Conservation (phyloP, 768 basidiomycete species). For the Fomitopsis serialis region DNA sequence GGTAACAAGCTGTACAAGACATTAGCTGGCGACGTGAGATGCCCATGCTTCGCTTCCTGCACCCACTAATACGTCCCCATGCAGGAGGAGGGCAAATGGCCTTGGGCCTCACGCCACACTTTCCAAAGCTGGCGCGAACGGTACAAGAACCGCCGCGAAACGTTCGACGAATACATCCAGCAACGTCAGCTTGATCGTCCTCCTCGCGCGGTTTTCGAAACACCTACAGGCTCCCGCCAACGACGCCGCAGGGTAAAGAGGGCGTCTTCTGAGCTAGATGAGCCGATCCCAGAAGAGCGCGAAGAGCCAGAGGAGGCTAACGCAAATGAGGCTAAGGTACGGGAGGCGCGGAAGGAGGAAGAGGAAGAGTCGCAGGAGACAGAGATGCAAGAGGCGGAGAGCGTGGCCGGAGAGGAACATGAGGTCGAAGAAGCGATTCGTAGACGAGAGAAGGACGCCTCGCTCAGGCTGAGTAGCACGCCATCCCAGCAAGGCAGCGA, state of each 20-base stretch:
- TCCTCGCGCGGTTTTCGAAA: not conserved
- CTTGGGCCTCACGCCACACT: constrained; percentile 74
- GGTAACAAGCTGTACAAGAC: constrained; percentile 5
- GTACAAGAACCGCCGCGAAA: constrained; percentile 68
- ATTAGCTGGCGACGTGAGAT: constrained; percentile 1
- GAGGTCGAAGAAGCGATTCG: no score
- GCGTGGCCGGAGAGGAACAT: not conserved
- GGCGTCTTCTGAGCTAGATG: not conserved
- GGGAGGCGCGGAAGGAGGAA: no score
- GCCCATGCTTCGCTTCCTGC: no score
- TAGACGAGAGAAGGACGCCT: not conserved
- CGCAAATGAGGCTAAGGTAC: no score
- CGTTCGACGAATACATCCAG: constrained; percentile 55
- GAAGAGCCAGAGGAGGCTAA: not conserved
- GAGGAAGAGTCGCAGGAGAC: not conserved
- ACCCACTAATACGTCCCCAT: no score
- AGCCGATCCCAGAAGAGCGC: not conserved
- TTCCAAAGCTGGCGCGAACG: constrained; percentile 85
- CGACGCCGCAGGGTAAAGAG: not conserved
- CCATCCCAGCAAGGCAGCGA: not conserved
- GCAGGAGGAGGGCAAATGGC: constrained; percentile 39
- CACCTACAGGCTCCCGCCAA: not conserved
- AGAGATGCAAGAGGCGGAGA: not conserved
- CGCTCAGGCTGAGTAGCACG: not conserved
- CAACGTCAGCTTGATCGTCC: constrained; percentile 6